These are phyloP conservation scores for Trypanosoma congolense DNA, from an alignment of 208 protist species.

Conservation along the genomic window DNA sequence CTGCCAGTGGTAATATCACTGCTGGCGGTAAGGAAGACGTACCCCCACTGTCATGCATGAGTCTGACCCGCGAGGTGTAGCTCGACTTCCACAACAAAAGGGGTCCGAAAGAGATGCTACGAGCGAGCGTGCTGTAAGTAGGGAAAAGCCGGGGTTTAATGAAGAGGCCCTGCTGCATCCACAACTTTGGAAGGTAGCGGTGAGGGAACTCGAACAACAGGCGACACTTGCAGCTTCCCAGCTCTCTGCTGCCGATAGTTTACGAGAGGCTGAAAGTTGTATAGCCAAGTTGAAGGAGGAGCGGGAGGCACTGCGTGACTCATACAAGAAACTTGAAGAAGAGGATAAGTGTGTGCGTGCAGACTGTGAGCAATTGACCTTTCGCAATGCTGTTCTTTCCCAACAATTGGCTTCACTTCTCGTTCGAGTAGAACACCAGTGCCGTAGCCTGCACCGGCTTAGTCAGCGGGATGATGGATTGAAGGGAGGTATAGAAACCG, in stretches of 20 bases:
- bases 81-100: neutral
- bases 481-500: constrained; percentile 3
- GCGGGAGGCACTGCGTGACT: constrained; percentile 14
- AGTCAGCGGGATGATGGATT: neutral
- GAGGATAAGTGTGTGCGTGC: constrained; percentile 38
- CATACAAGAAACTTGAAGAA: constrained; percentile 27
- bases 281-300: constrained; percentile 12
- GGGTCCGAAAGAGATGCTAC: constrained; percentile 5
- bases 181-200: constrained; percentile 25
- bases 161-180: constrained; percentile 15
- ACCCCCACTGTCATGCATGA: neutral
- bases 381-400: constrained; percentile 65
- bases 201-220: constrained; percentile 43
- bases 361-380: constrained; percentile 57
- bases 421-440: constrained; percentile 39
- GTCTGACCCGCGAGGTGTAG: neutral
- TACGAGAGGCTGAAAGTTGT: constrained; percentile 22
- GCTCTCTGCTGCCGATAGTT: constrained; percentile 15
- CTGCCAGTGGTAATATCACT: neutral
- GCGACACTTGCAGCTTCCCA: constrained; percentile 30
- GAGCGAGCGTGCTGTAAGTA: constrained; percentile 16
- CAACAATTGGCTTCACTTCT: constrained; percentile 71
- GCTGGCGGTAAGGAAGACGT: neutral
- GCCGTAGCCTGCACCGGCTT: constrained; percentile 11
- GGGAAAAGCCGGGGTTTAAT: neutral